phyloP scores from a whole-genome alignment of 1,284 basidiomycete species.

The Pseudozyma sp. region DNA sequence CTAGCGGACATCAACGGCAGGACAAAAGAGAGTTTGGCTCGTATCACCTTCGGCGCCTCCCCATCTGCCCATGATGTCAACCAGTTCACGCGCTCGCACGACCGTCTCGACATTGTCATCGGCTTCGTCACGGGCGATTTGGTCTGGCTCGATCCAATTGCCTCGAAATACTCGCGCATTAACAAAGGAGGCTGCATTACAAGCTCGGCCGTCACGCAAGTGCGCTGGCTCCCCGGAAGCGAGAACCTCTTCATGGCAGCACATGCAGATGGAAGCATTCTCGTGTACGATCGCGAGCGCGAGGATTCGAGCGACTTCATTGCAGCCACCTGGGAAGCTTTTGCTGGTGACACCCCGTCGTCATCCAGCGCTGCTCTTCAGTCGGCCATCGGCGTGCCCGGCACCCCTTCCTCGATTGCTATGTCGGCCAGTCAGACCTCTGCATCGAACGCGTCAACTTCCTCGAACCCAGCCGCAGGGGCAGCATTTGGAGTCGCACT shows the following conservation, averaged over 20 bases:
- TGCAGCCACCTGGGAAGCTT: constrained; percentile 34
- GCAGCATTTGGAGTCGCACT: not conserved
- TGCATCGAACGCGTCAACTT: constrained; percentile 24
- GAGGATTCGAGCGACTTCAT: constrained; percentile 76
- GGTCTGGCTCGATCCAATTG: constrained; percentile 80
- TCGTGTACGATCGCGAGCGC: constrained; percentile 87
- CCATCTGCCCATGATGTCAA: constrained; percentile 88
- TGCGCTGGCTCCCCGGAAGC: constrained; percentile 84
- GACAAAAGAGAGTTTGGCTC: constrained; percentile 75
- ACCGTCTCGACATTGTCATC: constrained; percentile 87
- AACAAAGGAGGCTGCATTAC: constrained; percentile 91
- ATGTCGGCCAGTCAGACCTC: constrained; percentile 42
- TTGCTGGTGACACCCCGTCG: constrained; percentile 15
- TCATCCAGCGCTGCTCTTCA: constrained; percentile 37
- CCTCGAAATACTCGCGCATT: constrained; percentile 84
- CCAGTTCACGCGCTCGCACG: constrained; percentile 78
- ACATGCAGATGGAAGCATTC: constrained; percentile 87
- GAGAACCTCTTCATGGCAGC: constrained; percentile 86
- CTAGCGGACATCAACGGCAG: constrained; percentile 48
- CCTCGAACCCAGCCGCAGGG: constrained; percentile 11
- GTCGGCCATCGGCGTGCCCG: constrained; percentile 5
- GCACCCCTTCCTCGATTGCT: constrained; percentile 30
- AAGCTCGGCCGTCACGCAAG: constrained; percentile 81
- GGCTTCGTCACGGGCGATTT: constrained; percentile 93
- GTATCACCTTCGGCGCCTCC: constrained; percentile 81